phyloP scores from a whole-genome alignment of 148 eudicot species.

The Amaranthus cruentus region DNA sequence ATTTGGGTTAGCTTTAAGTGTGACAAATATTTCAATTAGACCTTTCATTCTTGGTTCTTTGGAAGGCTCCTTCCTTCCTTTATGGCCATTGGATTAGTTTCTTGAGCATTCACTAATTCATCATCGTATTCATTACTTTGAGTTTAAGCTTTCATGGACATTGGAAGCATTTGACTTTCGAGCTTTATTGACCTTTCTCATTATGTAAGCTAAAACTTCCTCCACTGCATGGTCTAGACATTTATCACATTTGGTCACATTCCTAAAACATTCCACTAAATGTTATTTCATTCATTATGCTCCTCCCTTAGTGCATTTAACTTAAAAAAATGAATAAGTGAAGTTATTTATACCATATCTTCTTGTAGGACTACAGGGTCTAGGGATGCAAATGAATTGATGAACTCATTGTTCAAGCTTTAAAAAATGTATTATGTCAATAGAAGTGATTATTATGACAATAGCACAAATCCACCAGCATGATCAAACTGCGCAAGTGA shows the following conservation, averaged over 20 bases:
- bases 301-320: background rate
- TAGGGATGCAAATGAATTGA: too few relatives aligned
- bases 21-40: conserved; percentile 8
- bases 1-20: background rate
- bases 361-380: background rate
- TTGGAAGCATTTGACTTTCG: background rate
- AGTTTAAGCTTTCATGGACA: background rate
- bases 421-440: too few relatives aligned
- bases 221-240: background rate
- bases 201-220: background rate
- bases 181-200: background rate
- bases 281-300: background rate
- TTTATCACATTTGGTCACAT: background rate
- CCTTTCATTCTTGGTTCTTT: conserved; percentile 3
- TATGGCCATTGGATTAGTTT: too few relatives aligned
- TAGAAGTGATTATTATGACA: too few relatives aligned
- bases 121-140: background rate
- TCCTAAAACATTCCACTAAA: background rate
- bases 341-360: background rate
- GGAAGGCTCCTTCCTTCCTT: background rate
- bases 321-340: background rate
- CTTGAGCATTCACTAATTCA: background rate
- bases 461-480: too few relatives aligned
- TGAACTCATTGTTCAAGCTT: too few relatives aligned
- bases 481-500: too few relatives aligned